These are phyloP conservation scores for Furcasterigmium furcatum DNA, from an alignment of 2,329 filamentous ascomycete species.

Conservation along the genomic window DNA sequence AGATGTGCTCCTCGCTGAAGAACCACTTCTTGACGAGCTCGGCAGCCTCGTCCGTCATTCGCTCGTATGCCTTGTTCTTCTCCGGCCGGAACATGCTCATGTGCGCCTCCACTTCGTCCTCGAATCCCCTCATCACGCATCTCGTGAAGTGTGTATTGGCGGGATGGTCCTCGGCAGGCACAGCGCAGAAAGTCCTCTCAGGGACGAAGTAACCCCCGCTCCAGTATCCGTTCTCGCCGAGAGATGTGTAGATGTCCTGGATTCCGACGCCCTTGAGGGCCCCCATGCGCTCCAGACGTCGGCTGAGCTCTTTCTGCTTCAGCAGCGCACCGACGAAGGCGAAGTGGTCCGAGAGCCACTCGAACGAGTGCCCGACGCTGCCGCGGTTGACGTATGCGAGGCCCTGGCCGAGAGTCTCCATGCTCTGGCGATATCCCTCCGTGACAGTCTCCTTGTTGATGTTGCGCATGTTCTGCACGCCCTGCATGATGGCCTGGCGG, in stretches of 20 bases:
- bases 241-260: constrained; percentile 71
- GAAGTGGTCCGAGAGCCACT: constrained; percentile 78
- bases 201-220: constrained; percentile 56
- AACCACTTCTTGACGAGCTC: constrained; percentile 58
- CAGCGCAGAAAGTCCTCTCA: constrained; percentile 76
- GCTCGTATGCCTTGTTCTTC: constrained; percentile 61
- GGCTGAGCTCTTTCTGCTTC: constrained; percentile 67
- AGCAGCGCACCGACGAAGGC: constrained; percentile 81
- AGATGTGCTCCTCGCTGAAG: constrained; percentile 36
- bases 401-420: constrained; percentile 48
- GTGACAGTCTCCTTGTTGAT: constrained; percentile 44
- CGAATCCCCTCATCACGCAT: constrained; percentile 58
- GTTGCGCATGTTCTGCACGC: constrained; percentile 41
- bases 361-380: constrained; percentile 64
- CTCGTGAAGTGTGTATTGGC: constrained; percentile 43
- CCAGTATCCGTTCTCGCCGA: constrained; percentile 69
- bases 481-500: constrained; percentile 60
- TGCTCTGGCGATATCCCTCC: constrained; percentile 44
- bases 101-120: constrained; percentile 73
- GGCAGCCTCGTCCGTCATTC: constrained; percentile 57
- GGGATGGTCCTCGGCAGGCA: constrained; percentile 51
- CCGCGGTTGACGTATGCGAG: constrained; percentile 55
- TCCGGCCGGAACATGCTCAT: constrained; percentile 61
- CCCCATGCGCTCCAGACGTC: constrained; percentile 61
- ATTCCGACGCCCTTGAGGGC: constrained; percentile 63